Percentiles rank a stretch among this genome's conserved stretches.
These are phyloP conservation scores for Cryptosporidium ubiquitum DNA, from an alignment of 169 alveolate genomes.

Conservation along the genomic window DNA sequence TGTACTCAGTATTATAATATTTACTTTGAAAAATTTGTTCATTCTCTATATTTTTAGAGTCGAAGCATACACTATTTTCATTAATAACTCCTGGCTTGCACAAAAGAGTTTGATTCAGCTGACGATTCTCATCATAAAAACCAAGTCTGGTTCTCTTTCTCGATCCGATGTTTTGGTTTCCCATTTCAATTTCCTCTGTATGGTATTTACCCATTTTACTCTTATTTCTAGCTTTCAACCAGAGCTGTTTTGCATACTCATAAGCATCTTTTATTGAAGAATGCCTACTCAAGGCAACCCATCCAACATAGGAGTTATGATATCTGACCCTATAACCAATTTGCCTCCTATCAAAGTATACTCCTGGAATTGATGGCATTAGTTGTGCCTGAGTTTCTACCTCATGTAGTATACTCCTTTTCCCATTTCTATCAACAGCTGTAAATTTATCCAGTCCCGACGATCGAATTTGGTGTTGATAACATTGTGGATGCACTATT, in stretches of 20 bases:
- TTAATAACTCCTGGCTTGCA: neutral
- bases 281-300: constrained; percentile 74
- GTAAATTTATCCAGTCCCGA: constrained; percentile 64
- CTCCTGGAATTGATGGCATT: constrained; percentile 70
- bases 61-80: neutral
- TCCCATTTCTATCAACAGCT: constrained; percentile 64
- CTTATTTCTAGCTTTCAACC: constrained; percentile 63
- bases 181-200: neutral
- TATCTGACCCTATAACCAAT: constrained; percentile 72
- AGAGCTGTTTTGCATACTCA: constrained; percentile 65
- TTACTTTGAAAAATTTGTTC: neutral
- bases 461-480: constrained; percentile 47
- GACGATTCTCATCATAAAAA: neutral
- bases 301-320: constrained; percentile 65
- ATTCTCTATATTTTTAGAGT: neutral
- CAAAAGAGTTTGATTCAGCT: neutral
- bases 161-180: neutral
- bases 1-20: neutral
- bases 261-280: constrained; percentile 70
- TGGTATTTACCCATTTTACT: constrained; percentile 5
- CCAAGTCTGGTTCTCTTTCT: neutral
- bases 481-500: constrained; percentile 6
- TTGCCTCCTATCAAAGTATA: constrained; percentile 64
- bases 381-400: constrained; percentile 62
- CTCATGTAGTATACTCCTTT: constrained; percentile 56